Percentiles rank a stretch among this genome's conserved stretches.
phyloP scores from a whole-genome alignment of 2,329 filamentous ascomycete genomes.

The Neofusicoccum kwambonambiense region DNA sequence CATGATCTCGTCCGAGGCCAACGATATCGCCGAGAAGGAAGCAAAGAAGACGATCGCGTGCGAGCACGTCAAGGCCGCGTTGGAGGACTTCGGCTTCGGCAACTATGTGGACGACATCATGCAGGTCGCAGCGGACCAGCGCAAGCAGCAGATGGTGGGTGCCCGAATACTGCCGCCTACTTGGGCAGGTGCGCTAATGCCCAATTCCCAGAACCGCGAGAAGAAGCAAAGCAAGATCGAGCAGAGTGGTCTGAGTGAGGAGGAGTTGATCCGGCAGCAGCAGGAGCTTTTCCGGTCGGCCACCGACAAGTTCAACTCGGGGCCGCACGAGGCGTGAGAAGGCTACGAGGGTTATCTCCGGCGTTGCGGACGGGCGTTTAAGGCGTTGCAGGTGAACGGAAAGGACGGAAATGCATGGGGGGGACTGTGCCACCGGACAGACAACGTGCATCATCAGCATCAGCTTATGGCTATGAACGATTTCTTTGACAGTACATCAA shows the following conservation, averaged over 20 bases:
- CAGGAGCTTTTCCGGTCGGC: conserved; percentile 88
- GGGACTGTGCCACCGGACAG: not conserved
- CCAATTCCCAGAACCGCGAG: conserved; percentile 69
- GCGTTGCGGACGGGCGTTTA: conserved; percentile 17
- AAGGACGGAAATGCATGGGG: not conserved
- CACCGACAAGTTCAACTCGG: conserved; percentile 66
- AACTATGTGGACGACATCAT: conserved; percentile 89
- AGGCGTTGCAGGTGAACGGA: conserved; percentile 7
- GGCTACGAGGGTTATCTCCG: not conserved
- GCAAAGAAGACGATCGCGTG: conserved; percentile 99
- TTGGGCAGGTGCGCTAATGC: conserved; percentile 22
- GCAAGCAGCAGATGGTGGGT: conserved; percentile 83
- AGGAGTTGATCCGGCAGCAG: conserved; percentile 84
- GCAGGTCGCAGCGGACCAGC: conserved; percentile 85
- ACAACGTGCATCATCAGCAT: not conserved
- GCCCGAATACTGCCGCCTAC: not conserved
- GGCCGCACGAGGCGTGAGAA: conserved; percentile 35
- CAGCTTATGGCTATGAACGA: not conserved
- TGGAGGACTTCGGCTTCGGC: conserved; percentile 87
- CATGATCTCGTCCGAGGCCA: conserved; percentile 95
- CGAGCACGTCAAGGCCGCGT: conserved; percentile 93
- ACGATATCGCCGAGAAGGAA: conserved; percentile 98
- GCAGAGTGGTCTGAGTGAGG: conserved; percentile 85
- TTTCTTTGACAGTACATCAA: not conserved
- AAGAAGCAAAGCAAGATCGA: conserved; percentile 98